phyloP scores from a whole-genome alignment of 169 alveolate genomes.

The Plasmodium vinckei region DNA sequence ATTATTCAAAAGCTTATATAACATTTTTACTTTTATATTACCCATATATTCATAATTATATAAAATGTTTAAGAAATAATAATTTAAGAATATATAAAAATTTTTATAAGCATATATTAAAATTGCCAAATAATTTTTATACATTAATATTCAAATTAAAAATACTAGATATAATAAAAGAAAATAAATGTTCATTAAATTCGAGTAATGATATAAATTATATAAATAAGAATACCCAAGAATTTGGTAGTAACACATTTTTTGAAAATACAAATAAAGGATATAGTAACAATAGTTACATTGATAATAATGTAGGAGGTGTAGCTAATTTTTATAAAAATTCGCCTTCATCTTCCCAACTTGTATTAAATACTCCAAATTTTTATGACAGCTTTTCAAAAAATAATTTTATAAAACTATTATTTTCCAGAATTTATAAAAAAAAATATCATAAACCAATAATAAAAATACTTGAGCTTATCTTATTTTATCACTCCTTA shows the following conservation, averaged over 20 bases:
- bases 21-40: constrained; percentile 54
- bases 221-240: background rate
- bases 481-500: constrained; percentile 30
- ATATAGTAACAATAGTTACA: no score
- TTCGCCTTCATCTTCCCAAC: background rate
- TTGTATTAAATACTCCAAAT: constrained; percentile 5
- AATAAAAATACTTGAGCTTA: constrained; percentile 22
- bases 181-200: background rate
- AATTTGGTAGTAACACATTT: background rate
- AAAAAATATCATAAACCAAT: constrained; percentile 58
- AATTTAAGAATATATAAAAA: constrained; percentile 45
- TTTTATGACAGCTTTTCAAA: constrained; percentile 39
- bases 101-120: constrained; percentile 58
- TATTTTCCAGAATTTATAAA: constrained; percentile 69
- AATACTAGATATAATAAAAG: constrained; percentile 27
- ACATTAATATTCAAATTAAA: constrained; percentile 29
- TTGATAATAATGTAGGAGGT: background rate
- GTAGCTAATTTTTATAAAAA: background rate
- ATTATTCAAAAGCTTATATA: constrained; percentile 56
- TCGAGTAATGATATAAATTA: constrained; percentile 2
- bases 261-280: background rate
- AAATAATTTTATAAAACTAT: constrained; percentile 39
- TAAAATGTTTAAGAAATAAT: constrained; percentile 42
- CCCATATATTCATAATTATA: constrained; percentile 54
- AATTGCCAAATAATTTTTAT: constrained; percentile 38